Evolutionary conservation across 2,329 filamentous ascomycete genomes (phyloP).

Genomic region (Thelonectria blattea): DNA sequence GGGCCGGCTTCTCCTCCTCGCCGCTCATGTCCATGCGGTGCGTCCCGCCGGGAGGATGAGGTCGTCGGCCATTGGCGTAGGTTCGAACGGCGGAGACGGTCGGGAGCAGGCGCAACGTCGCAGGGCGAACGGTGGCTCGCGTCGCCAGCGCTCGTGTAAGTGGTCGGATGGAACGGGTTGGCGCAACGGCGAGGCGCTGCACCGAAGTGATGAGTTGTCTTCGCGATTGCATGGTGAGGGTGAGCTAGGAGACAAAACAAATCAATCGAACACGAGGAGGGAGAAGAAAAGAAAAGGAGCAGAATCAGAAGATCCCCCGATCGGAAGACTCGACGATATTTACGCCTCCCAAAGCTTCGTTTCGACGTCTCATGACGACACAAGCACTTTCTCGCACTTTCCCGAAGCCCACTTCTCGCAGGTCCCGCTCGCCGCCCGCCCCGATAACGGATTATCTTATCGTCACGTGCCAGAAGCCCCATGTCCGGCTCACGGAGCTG

Average conservation of each 20-base stretch:
- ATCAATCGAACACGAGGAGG: neutral
- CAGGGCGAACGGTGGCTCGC: conserved; percentile 28
- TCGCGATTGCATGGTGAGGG: conserved; percentile 48
- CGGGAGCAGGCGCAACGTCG: conserved; percentile 45
- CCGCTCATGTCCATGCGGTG: conserved; percentile 90
- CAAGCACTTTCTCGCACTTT: conserved; percentile 50
- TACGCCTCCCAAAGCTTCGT: conserved; percentile 21
- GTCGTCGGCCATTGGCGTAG: conserved; percentile 74
- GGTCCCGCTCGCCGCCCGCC: too few species aligned
- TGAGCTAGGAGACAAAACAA: conserved; percentile 8
- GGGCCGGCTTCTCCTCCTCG: conserved; percentile 78
- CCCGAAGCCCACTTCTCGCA: conserved; percentile 30
- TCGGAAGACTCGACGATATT: conserved; percentile 30
- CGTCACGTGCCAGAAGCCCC: conserved; percentile 47
- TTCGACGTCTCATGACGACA: conserved; percentile 36
- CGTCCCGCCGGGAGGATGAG: conserved; percentile 88
- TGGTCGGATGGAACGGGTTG: conserved; percentile 39
- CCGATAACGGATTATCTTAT: conserved; percentile 38
- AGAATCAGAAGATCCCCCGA: conserved; percentile 14
- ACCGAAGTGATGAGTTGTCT: conserved; percentile 47
- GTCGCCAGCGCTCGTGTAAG: conserved; percentile 36
- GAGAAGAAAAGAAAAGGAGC: conserved; percentile 9
- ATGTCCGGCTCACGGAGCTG: conserved; percentile 34
- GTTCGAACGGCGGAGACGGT: conserved; percentile 49
- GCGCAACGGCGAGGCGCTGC: conserved; percentile 45